phyloP scores from a whole-genome alignment of 306 rosid species.

The Prosopis cineraria region DNA sequence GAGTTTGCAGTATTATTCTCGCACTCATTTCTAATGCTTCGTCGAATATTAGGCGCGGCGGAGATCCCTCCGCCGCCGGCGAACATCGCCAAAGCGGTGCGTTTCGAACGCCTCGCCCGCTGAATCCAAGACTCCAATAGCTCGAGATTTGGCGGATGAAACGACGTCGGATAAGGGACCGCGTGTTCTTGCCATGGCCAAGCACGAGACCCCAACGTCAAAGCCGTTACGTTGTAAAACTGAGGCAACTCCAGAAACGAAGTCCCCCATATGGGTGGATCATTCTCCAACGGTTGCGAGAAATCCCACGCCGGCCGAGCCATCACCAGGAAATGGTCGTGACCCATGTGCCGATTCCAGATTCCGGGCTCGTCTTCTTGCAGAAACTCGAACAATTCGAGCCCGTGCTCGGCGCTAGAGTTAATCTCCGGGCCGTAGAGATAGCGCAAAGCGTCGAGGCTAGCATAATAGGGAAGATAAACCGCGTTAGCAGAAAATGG shows the following conservation, averaged over 20 bases:
- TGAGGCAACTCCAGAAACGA: conserved; percentile 72
- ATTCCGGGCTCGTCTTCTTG: conserved; percentile 41
- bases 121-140: conserved; percentile 67
- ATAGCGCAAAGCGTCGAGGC: conserved; percentile 68
- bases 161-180: conserved; percentile 86
- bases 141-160: conserved; percentile 68
- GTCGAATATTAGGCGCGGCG: conserved; percentile 61
- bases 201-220: conserved; percentile 75
- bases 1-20: conserved; percentile 37
- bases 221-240: conserved; percentile 66
- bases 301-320: conserved; percentile 95
- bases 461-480: conserved; percentile 74
- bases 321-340: conserved; percentile 85
- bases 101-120: conserved; percentile 62
- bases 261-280: conserved; percentile 84
- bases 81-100: conserved; percentile 54
- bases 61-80: conserved; percentile 75
- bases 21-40: conserved; percentile 75
- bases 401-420: conserved; percentile 72
- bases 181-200: conserved; percentile 98
- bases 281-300: conserved; percentile 62
- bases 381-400: conserved; percentile 59
- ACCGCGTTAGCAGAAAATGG: conserved; percentile 58
- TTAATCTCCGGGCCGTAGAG: conserved; percentile 73
- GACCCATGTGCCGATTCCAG: conserved; percentile 70